These are phyloP conservation scores for Rhizophora apiculata DNA, from an alignment of 345 rosid genomes.

Conservation along the genomic window DNA sequence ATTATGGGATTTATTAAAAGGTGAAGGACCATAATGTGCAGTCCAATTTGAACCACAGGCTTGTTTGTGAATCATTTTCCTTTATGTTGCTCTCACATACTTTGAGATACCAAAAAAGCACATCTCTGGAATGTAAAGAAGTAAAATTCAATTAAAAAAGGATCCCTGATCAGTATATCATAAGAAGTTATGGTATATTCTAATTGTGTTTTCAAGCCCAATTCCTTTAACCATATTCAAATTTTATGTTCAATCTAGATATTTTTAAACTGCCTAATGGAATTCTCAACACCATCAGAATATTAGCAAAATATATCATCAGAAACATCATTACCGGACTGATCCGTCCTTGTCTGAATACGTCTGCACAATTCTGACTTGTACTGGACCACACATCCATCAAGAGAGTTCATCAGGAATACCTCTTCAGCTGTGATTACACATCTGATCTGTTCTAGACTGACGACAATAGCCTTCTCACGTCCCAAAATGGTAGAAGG, in stretches of 20 bases:
- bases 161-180: too few relatives aligned
- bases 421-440: slow-evolving; percentile 94
- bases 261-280: neutral
- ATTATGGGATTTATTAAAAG: neutral
- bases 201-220: neutral
- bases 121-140: neutral
- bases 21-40: neutral
- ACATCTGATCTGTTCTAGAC: slow-evolving; percentile 90
- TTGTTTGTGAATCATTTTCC: slow-evolving; percentile 4
- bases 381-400: slow-evolving; percentile 68
- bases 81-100: neutral
- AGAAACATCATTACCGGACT: slow-evolving; percentile 42
- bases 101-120: neutral
- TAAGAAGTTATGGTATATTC: neutral
- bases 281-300: slow-evolving; percentile 1
- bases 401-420: slow-evolving; percentile 84
- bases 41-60: neutral
- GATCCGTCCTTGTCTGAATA: slow-evolving; percentile 60
- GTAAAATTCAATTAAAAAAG: too few relatives aligned
- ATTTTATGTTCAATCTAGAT: slow-evolving; percentile 1
- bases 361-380: slow-evolving; percentile 79
- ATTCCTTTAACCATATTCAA: neutral
- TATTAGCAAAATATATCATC: neutral
- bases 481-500: slow-evolving; percentile 86
- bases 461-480: slow-evolving; percentile 90